These are phyloP conservation scores for Exophiala oligosperma DNA, from an alignment of 2,329 filamentous ascomycete genomes.

Conservation along the genomic window DNA sequence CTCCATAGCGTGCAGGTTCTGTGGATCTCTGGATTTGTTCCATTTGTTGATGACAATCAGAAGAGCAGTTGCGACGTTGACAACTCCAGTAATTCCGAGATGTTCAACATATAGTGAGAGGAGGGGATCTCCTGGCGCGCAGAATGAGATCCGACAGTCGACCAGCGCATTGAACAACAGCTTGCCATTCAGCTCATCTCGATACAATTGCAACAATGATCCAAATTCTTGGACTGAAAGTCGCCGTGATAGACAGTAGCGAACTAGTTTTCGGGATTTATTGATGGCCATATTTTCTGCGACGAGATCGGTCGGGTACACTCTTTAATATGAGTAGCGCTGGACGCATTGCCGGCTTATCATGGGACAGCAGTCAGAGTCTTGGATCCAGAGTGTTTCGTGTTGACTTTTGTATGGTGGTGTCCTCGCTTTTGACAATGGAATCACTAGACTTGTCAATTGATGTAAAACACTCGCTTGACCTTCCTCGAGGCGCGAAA, in stretches of 20 bases:
- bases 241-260: conserved; percentile 25
- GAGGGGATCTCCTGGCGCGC: conserved; percentile 26
- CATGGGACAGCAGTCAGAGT: too few species aligned
- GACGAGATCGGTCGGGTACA: neutral
- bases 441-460: too few species aligned
- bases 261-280: conserved; percentile 21
- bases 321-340: neutral
- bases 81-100: conserved; percentile 14
- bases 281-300: conserved; percentile 36
- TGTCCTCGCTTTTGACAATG: too few species aligned
- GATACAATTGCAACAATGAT: conserved; percentile 7
- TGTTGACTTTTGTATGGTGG: too few species aligned
- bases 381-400: too few species aligned
- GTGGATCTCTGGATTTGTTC: conserved; percentile 8
- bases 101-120: conserved; percentile 27
- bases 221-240: conserved; percentile 22
- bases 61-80: conserved; percentile 21
- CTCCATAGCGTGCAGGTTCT: conserved; percentile 1
- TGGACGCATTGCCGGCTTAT: too few species aligned
- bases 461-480: too few species aligned
- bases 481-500: too few species aligned
- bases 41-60: conserved; percentile 21
- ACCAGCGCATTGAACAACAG: conserved; percentile 22
- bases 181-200: conserved; percentile 11
- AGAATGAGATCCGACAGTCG: conserved; percentile 23